Base-by-base conservation (phyloP, 306 rosid species). In the Glycyrrhiza uralensis region DNA sequence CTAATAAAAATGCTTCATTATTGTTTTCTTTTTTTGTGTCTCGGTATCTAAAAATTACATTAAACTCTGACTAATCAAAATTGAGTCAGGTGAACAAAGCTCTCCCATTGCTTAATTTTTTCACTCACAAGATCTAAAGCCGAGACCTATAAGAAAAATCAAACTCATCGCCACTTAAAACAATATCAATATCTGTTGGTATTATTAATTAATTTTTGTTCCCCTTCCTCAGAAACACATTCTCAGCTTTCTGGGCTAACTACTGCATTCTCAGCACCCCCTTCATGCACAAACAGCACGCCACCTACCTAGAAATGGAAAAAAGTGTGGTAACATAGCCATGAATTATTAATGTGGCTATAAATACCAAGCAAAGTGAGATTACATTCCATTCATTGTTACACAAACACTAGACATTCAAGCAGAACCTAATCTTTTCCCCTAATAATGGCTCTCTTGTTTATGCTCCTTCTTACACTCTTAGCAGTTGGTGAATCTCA, bases 361-460 rank as follows among this genome's bases (percentile, higher is more conserved):
- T 84, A 70, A 60, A 71, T 71, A 71, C 38, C 32, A 57, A 47
- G 3, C 17, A 18, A 74, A 55, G 18, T 38, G 47, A 50, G 6
- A 75, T 50, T 5, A 11, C 68, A 46, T 23, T 26, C 41, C 76
- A 75, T 15, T 18, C 72, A 78, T 29, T 14, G 30, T 15, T 9
- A 35, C 74, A 32, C 77, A 67, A 72, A 35, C 20, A 66, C 33
- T 33, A 26, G 12, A 13, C 56, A 50, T 33, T 51, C 68, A 76
- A 69, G 13, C 68, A 76, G 19, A 41, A 38, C 28, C 4, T 51
- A 11, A 26, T 47, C 13, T 52, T 39, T 49, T 61, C 26, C 52
- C 49, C n/a, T n/a, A n/a, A n/a, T 14, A 50, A 80, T 87, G 92
- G 85, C 85, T 64, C 55, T 74, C 70, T 79, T 84, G 90, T 65